Conservation (phyloP, 2,329 filamentous ascomycete genomes). For the Phaeosphaeria sp. region DNA sequence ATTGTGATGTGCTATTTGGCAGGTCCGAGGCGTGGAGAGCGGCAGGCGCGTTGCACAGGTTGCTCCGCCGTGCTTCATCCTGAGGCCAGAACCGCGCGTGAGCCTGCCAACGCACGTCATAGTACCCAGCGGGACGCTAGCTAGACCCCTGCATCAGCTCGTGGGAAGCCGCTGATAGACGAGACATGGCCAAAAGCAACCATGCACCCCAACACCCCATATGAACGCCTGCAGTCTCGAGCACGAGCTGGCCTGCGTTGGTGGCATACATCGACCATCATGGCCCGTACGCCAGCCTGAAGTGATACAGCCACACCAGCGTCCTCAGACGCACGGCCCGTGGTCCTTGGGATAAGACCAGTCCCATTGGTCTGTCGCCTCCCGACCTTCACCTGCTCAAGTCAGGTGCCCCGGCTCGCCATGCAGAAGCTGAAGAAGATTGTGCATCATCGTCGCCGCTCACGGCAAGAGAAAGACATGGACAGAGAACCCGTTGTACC, state of each 20-base stretch:
- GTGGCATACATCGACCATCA: background rate
- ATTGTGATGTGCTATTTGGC: constrained; percentile 7
- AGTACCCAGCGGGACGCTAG: constrained; percentile 13
- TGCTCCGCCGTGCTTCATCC: constrained; percentile 11
- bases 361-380: background rate
- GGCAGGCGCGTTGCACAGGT: constrained; percentile 7
- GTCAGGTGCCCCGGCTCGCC: constrained; percentile 23
- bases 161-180: constrained; percentile 17
- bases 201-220: background rate
- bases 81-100: constrained; percentile 6
- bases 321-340: background rate
- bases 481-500: constrained; percentile 20
- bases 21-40: background rate
- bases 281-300: background rate
- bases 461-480: constrained; percentile 32
- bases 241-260: background rate
- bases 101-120: constrained; percentile 33
- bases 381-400: constrained; percentile 21
- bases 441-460: constrained; percentile 30
- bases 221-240: background rate
- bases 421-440: constrained; percentile 48
- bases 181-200: constrained; percentile 8
- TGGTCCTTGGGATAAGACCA: background rate
- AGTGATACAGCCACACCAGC: background rate
- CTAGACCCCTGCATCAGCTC: constrained; percentile 19